phyloP scores from a whole-genome alignment of 2,329 filamentous ascomycete species.

The Pseudogymnoascus sp. region DNA sequence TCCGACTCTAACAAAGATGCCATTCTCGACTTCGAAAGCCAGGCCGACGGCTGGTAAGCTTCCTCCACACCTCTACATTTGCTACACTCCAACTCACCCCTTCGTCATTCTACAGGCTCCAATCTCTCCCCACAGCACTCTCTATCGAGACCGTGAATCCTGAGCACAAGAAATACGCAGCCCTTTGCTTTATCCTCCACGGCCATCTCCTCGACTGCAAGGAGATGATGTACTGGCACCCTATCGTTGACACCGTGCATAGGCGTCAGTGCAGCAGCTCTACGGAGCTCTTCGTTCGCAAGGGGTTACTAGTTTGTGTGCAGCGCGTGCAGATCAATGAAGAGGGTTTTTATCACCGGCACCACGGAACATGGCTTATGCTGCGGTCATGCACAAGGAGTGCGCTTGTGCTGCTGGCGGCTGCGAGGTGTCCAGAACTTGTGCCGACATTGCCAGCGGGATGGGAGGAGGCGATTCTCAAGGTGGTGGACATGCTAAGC shows the following conservation, averaged over 20 bases:
- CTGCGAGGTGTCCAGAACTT: slow-evolving; percentile 12
- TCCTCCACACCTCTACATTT: slow-evolving; percentile 8
- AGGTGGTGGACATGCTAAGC: slow-evolving; percentile 17
- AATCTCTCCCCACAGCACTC: slow-evolving; percentile 19
- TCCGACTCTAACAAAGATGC: slow-evolving; percentile 24
- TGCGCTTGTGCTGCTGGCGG: slow-evolving; percentile 33
- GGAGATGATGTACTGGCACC: slow-evolving; percentile 33
- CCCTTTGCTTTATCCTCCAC: slow-evolving; percentile 30
- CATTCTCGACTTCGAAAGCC: slow-evolving; percentile 18
- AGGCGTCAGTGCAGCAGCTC: slow-evolving; percentile 18
- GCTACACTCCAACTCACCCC: background rate
- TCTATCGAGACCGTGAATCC: slow-evolving; percentile 16
- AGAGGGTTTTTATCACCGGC: slow-evolving; percentile 35
- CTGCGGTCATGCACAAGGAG: slow-evolving; percentile 35
- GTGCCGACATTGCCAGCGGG: slow-evolving; percentile 14
- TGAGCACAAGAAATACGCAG: slow-evolving; percentile 20
- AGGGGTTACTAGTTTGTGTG: slow-evolving; percentile 27
- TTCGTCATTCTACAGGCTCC: background rate
- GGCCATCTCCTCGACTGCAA: slow-evolving; percentile 32
- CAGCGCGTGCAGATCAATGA: slow-evolving; percentile 30
- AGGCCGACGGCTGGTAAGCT: slow-evolving; percentile 21
- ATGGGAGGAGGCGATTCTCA: slow-evolving; percentile 18
- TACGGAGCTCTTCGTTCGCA: slow-evolving; percentile 23
- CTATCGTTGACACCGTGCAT: slow-evolving; percentile 27
- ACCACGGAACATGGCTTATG: slow-evolving; percentile 39